Percentiles rank a stretch among this genome's conserved stretches.
Evolutionary conservation across 176 grass and related monocot genomes (phyloP).

Genomic region (Lolium perenne): DNA sequence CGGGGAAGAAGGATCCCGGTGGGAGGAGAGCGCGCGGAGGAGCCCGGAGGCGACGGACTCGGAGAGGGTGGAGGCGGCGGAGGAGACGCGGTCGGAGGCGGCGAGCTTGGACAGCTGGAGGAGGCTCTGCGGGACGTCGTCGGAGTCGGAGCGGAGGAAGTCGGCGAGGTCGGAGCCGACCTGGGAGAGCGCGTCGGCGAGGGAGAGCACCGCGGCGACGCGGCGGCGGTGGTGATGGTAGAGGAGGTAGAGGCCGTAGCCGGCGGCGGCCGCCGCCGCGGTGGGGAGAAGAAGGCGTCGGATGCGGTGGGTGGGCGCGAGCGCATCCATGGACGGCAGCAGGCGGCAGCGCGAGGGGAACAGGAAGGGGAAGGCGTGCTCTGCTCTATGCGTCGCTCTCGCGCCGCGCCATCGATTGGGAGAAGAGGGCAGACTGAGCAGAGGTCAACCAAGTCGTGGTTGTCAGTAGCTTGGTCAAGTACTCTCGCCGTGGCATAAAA

Average conservation of each 20-base stretch:
- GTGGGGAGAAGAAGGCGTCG: slow-evolving; percentile 42
- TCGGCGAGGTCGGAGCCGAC: slow-evolving; percentile 65
- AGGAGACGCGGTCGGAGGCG: slow-evolving; percentile 41
- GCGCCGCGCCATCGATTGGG: slow-evolving; percentile 4
- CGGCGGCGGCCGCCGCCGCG: slow-evolving; percentile 35
- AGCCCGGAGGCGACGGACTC: slow-evolving; percentile 42
- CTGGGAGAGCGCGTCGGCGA: slow-evolving; percentile 51
- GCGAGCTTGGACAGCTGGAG: slow-evolving; percentile 85
- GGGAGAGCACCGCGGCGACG: slow-evolving; percentile 56
- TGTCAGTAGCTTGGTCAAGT: too few species aligned
- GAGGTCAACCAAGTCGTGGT: slow-evolving; percentile 13
- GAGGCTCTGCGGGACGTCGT: slow-evolving; percentile 65
- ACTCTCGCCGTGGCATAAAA: too few species aligned
- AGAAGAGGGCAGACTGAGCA: neutral
- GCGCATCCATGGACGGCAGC: slow-evolving; percentile 30
- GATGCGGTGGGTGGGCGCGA: slow-evolving; percentile 27
- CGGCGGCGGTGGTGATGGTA: slow-evolving; percentile 54
- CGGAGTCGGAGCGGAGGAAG: slow-evolving; percentile 76
- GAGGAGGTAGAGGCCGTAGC: slow-evolving; percentile 57
- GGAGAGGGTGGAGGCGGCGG: slow-evolving; percentile 42
- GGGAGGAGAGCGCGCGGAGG: slow-evolving; percentile 43
- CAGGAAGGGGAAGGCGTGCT: neutral
- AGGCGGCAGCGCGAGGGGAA: neutral
- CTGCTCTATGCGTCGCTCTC: neutral
- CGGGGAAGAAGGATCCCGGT: slow-evolving; percentile 12